A percentile compares a stretch with the other conserved stretches of the same genome.
phyloP scores from a whole-genome alignment of 192 early-diverging fungal species.

The Coemansia sp. region DNA sequence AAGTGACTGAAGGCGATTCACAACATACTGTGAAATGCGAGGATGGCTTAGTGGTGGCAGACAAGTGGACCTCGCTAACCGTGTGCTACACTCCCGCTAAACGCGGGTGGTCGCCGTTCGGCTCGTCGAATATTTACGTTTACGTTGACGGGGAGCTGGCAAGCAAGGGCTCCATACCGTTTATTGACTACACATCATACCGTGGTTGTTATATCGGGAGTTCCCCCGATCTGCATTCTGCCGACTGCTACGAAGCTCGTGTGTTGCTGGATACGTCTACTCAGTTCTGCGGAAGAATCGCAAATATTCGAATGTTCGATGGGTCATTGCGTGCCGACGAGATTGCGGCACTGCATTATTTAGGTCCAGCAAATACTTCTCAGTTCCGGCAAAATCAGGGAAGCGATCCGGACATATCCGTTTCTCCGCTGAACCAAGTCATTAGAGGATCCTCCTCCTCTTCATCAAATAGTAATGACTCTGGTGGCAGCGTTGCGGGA shows the following conservation, averaged over 20 bases:
- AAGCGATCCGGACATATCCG: slow-evolving; percentile 10
- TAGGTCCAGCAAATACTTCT: slow-evolving; percentile 21
- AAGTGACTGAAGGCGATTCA: slow-evolving; percentile 13
- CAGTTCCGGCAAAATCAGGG: slow-evolving; percentile 29
- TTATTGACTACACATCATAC: slow-evolving; percentile 24
- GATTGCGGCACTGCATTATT: slow-evolving; percentile 32
- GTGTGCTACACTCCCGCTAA: slow-evolving; percentile 36
- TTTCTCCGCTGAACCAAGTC: slow-evolving; percentile 13
- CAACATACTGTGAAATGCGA: slow-evolving; percentile 17
- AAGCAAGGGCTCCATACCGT: slow-evolving; percentile 33
- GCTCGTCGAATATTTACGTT: slow-evolving; percentile 32
- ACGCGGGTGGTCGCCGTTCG: slow-evolving; percentile 49
- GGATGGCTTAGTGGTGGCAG: slow-evolving; percentile 14
- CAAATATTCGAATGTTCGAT: slow-evolving; percentile 42
- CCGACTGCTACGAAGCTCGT: not conserved
- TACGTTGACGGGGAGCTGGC: slow-evolving; percentile 26
- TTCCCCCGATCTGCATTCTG: not conserved
- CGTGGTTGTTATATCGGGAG: slow-evolving; percentile 32
- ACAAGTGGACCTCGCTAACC: slow-evolving; percentile 26
- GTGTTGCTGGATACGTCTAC: not conserved
- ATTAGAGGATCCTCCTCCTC: not conserved
- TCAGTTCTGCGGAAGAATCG: slow-evolving; percentile 22
- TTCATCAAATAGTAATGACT: not conserved
- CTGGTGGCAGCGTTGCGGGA: not conserved
- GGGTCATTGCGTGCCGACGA: slow-evolving; percentile 22